Conservation (phyloP, 202 grass and related monocot species). For the Carex sylvatica region DNA sequence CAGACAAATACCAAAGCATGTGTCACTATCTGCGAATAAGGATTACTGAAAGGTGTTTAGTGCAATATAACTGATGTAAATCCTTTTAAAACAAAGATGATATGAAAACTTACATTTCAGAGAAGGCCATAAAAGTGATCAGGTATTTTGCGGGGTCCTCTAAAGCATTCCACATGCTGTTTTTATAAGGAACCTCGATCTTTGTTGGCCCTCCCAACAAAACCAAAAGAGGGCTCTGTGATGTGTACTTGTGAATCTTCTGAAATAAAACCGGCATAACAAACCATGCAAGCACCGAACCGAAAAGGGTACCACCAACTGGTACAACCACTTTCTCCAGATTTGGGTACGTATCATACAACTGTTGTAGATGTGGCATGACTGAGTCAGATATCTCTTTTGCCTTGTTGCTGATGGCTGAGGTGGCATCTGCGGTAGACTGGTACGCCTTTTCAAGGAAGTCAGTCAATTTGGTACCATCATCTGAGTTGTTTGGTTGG, state of each 20-base stretch:
- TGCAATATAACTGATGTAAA: not conserved
- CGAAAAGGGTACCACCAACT: slow-evolving; percentile 57
- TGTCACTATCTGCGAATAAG: not conserved
- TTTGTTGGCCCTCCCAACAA: slow-evolving; percentile 49
- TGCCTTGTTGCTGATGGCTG: slow-evolving; percentile 48
- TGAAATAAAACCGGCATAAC: slow-evolving; percentile 81
- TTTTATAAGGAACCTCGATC: slow-evolving; percentile 59
- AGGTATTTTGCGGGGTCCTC: slow-evolving; percentile 95
- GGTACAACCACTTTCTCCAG: slow-evolving; percentile 78
- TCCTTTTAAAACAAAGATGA: slow-evolving; percentile 9
- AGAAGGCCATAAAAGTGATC: slow-evolving; percentile 96
- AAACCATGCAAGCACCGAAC: slow-evolving; percentile 73
- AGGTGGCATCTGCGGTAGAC: slow-evolving; percentile 47
- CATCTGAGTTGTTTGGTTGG: slow-evolving; percentile 42
- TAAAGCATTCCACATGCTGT: slow-evolving; percentile 80
- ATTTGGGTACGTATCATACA: slow-evolving; percentile 62
- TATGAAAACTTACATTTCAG: slow-evolving; percentile 65
- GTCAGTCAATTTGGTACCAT: slow-evolving; percentile 41
- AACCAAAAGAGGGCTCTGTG: slow-evolving; percentile 49
- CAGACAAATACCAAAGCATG: not conserved
- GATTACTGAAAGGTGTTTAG: not conserved
- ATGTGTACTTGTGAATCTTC: slow-evolving; percentile 72
- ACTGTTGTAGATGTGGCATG: slow-evolving; percentile 57
- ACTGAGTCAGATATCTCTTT: slow-evolving; percentile 56
- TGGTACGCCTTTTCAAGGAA: slow-evolving; percentile 45